phyloP scores from a whole-genome alignment of 2,329 filamentous ascomycete species.

The Alternaria arbusti region DNA sequence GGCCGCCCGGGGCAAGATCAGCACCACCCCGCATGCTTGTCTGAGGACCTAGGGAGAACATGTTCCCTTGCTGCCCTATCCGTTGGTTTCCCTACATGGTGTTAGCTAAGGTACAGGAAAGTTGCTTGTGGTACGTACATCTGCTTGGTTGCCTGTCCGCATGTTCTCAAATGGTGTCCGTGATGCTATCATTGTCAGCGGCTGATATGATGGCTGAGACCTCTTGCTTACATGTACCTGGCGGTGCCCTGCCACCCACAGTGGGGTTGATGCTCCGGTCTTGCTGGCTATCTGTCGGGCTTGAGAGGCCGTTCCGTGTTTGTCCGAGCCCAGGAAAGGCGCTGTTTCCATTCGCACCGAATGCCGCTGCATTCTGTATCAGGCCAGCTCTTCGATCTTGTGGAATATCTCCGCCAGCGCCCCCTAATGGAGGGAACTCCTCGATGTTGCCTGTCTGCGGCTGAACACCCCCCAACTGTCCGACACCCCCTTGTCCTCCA shows the following conservation, averaged over 20 bases:
- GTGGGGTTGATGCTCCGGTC: constrained; percentile 40
- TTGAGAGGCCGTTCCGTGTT: constrained; percentile 52
- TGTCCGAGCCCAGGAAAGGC: constrained; percentile 53
- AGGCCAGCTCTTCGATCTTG: constrained; percentile 58
- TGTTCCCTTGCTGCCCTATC: constrained; percentile 35
- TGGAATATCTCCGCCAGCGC: constrained; percentile 58
- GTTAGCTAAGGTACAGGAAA: constrained; percentile 11
- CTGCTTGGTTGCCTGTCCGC: constrained; percentile 41
- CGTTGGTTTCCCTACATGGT: constrained; percentile 30
- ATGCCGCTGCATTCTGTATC: constrained; percentile 58
- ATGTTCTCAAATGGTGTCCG: constrained; percentile 43
- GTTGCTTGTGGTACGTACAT: constrained; percentile 19
- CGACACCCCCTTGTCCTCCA: constrained; percentile 61
- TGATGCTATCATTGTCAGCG: constrained; percentile 28
- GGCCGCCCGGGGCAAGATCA: constrained; percentile 34
- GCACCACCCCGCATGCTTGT: constrained; percentile 26
- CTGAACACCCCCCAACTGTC: constrained; percentile 58
- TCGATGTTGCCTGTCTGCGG: constrained; percentile 64
- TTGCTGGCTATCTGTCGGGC: constrained; percentile 47
- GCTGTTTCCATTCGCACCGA: constrained; percentile 46
- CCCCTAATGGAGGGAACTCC: constrained; percentile 66
- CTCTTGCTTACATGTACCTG: constrained; percentile 27
- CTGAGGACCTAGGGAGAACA: constrained; percentile 41
- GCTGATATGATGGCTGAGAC: not conserved
- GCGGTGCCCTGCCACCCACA: constrained; percentile 37